Base-by-base conservation (phyloP, 2,329 filamentous ascomycete genomes). In the Sarocladiaceae sp. region DNA sequence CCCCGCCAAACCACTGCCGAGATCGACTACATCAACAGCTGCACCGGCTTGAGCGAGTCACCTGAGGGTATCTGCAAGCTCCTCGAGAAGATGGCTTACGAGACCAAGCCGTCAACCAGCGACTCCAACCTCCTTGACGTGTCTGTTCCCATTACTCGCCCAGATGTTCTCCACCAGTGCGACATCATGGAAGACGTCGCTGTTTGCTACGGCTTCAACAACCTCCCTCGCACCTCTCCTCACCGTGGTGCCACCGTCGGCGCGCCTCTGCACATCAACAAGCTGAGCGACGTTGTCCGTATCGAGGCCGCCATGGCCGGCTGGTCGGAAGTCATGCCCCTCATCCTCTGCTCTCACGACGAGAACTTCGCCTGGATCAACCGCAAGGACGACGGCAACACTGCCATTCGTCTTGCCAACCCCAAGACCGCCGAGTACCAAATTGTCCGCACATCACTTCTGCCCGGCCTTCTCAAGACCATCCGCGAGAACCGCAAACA, bases 101-200 rank as follows among this genome's bases (percentile, higher is more conserved):
- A 72, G n/a, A 88, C 88, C 23, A 78, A 76, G 47, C 90, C 88
- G 3, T 93, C 88, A 1, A 67, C 73, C 45, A 76, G 78, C 49
- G 75, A 84, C 49, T 65, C 77, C 45, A 82, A 87, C 59, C 69
- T 93, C 41, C 73, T 95, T 48, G 84, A 94, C 57, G 82, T 97
- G 21, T 76, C 83, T 27, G 79, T 97, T 19, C 93, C 93, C 7
- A 80, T 90, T 24, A 97, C 90, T 37, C 81, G 93, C 50, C 91
- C 93, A 39, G 93, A 98, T 63, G 84, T 98, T 33, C 81, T 98
- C 24, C 93, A 98, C 65, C 86, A 96, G 60, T 94, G 89, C 56
- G 93, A 98, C 62, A 87, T 98, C 54, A 98, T 98, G 91, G 93
- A 98, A 69, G 94, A 98, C 61, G 83, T 94, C 16, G 93, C 89